Evolutionary conservation across 805 yeast species (phyloP).

Genomic region (Metschnikowia anglica): DNA sequence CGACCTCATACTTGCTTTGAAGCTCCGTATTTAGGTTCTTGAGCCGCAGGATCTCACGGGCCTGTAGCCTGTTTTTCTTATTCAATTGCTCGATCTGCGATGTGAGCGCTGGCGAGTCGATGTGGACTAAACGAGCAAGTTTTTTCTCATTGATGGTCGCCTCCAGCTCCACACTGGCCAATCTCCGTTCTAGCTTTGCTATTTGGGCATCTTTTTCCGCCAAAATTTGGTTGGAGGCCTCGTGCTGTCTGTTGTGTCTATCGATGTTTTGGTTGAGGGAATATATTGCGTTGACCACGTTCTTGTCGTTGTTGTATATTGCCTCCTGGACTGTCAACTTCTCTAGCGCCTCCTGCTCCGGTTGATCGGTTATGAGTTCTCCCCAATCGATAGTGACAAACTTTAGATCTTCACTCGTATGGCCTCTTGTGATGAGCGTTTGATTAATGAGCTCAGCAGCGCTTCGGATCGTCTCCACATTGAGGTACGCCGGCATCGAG

Average conservation of each 20-base stretch:
- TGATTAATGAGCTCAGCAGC: constrained; percentile 40
- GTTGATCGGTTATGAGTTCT: constrained; percentile 29
- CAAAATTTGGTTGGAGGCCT: constrained; percentile 29
- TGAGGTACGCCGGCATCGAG: constrained; percentile 23
- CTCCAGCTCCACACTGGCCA: constrained; percentile 25
- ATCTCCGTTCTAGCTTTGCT: constrained; percentile 23
- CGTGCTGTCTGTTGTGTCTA: constrained; percentile 33
- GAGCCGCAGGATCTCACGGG: constrained; percentile 30
- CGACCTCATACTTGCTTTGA: constrained; percentile 35
- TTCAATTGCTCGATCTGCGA: constrained; percentile 16
- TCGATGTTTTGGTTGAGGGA: constrained; percentile 34
- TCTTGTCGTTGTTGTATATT: constrained; percentile 38
- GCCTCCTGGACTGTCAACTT: constrained; percentile 28
- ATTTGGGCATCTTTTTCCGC: constrained; percentile 32
- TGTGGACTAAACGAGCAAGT: constrained; percentile 15
- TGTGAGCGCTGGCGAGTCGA: constrained; percentile 23
- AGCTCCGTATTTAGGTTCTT: constrained; percentile 32
- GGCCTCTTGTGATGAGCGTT: constrained; percentile 36
- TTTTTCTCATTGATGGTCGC: constrained; percentile 21
- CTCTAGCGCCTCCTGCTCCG: constrained; percentile 11
- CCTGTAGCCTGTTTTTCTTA: constrained; percentile 26
- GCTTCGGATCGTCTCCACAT: constrained; percentile 33
- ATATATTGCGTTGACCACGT: constrained; percentile 38
- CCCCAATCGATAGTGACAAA: constrained; percentile 39
- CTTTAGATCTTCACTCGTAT: constrained; percentile 30